Evolutionary conservation across 208 protist species (phyloP), one percentile per base, ranked within the genome.

Genomic region (Herpetomonas samuelpessoai): DNA sequence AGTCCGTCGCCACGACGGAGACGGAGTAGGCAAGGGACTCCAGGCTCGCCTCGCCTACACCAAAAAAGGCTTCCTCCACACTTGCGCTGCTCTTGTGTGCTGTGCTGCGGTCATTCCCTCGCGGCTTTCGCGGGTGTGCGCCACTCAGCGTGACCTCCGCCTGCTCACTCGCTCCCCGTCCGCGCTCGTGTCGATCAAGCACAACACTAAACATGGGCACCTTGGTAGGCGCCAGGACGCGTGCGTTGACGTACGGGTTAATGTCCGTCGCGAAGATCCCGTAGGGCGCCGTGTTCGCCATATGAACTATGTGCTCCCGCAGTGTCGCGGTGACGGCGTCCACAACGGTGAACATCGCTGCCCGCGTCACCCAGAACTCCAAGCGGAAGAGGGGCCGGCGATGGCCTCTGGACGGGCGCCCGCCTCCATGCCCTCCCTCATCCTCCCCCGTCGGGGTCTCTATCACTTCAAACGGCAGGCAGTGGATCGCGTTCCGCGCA

Each of bases 381-480:
- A 82, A 66, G 14, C 66, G 66, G 48, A 78, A 81, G 0, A 79
- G 26, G 29, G 60, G 71, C 47, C 68, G 54, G n/a, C 7, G 24
- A 12, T 28, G 28, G 26, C 9, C 30, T n/a, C 24, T 56, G 24
- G 12, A 19, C 16, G 44, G 44, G 4, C 3, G 4, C 12, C 18
- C 19, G 44, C 18, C 44, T n/a, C n/a, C n/a, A n/a, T n/a, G n/a
- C 22, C 16, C 19, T 9, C 44, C 19, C 16, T 22, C 44, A 19
- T 19, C 18, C 16, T 6, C 4, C 4, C 10, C 44, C 2, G 21
- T 19, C 7, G 22, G 10, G 1, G 25, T 29, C 12, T 53, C 63
- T 6, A 53, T 6, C 24, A 63, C 75, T 62, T 95, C 89, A 60
- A 95, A 95, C 12, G 86, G 85, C n/a, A 95, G 67, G 56, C 85